These are phyloP conservation scores for Colletotrichum musae DNA, from an alignment of 2,329 filamentous ascomycete species.

Conservation along the genomic window DNA sequence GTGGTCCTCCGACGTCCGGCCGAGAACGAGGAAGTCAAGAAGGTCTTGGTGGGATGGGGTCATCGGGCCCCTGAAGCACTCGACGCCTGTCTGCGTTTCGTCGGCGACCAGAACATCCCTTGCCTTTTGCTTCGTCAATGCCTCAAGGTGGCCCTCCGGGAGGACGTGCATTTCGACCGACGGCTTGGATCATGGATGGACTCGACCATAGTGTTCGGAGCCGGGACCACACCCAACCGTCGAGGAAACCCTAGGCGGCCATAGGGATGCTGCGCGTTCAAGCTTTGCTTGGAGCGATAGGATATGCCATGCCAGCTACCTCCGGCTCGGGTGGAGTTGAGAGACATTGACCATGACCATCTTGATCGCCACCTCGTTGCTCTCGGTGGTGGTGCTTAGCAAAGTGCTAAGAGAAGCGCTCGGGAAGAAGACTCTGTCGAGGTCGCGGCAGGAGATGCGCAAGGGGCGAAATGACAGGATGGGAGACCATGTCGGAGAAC, in stretches of 20 bases:
- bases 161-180: constrained; percentile 72
- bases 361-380: constrained; percentile 74
- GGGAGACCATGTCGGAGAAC: constrained; percentile 71
- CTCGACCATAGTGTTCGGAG: constrained; percentile 74
- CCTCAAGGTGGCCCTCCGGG: constrained; percentile 59
- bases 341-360: constrained; percentile 66
- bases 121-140: constrained; percentile 66
- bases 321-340: constrained; percentile 61
- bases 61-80: too few species aligned
- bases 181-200: constrained; percentile 64
- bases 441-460: constrained; percentile 60
- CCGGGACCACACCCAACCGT: constrained; percentile 70
- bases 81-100: constrained; percentile 70
- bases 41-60: too few species aligned
- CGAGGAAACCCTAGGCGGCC: constrained; percentile 61
- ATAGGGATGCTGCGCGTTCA: constrained; percentile 68
- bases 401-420: constrained; percentile 51
- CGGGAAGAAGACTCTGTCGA: constrained; percentile 64
- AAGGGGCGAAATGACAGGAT: constrained; percentile 69
- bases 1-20: constrained; percentile 71
- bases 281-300: constrained; percentile 62
- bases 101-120: constrained; percentile 73
- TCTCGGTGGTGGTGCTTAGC: constrained; percentile 70
- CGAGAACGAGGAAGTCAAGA: constrained; percentile 56
- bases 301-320: constrained; percentile 73